Base-by-base conservation (phyloP, 441 rosid species). In the Viola pubescens region DNA sequence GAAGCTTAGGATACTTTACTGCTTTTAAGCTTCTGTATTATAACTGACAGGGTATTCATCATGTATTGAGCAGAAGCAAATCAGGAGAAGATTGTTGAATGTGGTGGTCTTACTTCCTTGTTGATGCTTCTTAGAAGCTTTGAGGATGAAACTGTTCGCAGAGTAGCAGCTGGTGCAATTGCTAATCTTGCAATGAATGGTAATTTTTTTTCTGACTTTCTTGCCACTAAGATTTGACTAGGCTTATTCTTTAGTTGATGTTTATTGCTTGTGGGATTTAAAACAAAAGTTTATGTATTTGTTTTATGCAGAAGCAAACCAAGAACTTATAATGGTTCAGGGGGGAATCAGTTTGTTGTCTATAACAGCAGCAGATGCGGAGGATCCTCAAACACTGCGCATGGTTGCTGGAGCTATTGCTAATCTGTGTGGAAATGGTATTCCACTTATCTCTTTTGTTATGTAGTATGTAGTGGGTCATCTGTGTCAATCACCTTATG, bases 101-200 rank as follows among this genome's bases (percentile, higher is more conserved):
- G 96, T 62, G 97, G 99, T 64, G 99, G 99, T 47, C 97, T 94
- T 63, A 75, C 80, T 49, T 88, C 97, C 66, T 79, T 94, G 81
- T 75, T 94, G 67, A 85, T 79, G 92, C 96, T 90, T 77, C 99
- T 94, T 61, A 81, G 89, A 86, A 90, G 85, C 75, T 82, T 79
- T 37, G 97, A 88, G 73, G 97, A 94, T 81, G 99, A 94, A 80
- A 94, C 90, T 51, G 79, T 90, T 46, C 84, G 86, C 64, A 83
- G 99, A 77, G 99, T 94, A 68, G 97, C 99, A 7, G 99, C 99
- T 6, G 99, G 99, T 60, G 99, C 99, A 59, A 81, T 94, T 60
- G 99, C 99, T 65, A 94, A 94, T 79, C 96, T 94, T 52, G 99
- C 99, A 42, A 94, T 94, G 99, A 88, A 88, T 53, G 99, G 99